Conservation (phyloP, 805 yeast species). For the Crinitomyces ghanaensis region DNA sequence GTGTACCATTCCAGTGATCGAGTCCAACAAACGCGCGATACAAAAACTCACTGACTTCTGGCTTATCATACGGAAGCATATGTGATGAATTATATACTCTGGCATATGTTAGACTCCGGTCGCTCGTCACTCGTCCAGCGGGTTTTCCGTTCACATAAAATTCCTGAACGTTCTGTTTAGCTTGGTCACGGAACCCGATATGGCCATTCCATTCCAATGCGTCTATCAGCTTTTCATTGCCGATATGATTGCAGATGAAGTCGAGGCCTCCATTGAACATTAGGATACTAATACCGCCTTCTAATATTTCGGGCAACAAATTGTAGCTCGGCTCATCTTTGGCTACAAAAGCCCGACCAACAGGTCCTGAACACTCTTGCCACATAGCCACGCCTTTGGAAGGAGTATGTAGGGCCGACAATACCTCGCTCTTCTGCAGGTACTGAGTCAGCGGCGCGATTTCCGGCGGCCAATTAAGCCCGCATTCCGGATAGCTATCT, state of each 20-base stretch:
- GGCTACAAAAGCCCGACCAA: slow-evolving; percentile 42
- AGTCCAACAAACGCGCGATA: slow-evolving; percentile 36
- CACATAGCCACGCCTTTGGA: slow-evolving; percentile 36
- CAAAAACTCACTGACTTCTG: slow-evolving; percentile 57
- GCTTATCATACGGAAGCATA: slow-evolving; percentile 85
- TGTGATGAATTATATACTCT: slow-evolving; percentile 71
- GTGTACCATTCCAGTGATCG: slow-evolving; percentile 12
- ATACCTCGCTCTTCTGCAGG: slow-evolving; percentile 36
- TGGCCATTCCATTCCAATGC: slow-evolving; percentile 54
- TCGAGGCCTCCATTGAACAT: slow-evolving; percentile 84
- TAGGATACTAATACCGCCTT: slow-evolving; percentile 42
- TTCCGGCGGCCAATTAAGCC: slow-evolving; percentile 82
- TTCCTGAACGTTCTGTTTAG: slow-evolving; percentile 17
- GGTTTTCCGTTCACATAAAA: slow-evolving; percentile 39
- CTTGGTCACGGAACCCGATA: slow-evolving; percentile 22
- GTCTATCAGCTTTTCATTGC: slow-evolving; percentile 56
- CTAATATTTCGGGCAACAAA: slow-evolving; percentile 55
- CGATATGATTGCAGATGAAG: slow-evolving; percentile 72
- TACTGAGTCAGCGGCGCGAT: slow-evolving; percentile 40
- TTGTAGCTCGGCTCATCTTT: slow-evolving; percentile 41
- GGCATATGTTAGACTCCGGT: slow-evolving; percentile 66
- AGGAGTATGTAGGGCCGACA: slow-evolving; percentile 38
- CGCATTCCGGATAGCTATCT: slow-evolving; percentile 78
- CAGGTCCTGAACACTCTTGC: slow-evolving; percentile 67
- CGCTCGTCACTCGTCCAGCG: slow-evolving; percentile 40